Percentiles rank a stretch among this genome's conserved stretches.
phyloP scores from a whole-genome alignment of 768 basidiomycete species.

The Phylloporus sp. region DNA sequence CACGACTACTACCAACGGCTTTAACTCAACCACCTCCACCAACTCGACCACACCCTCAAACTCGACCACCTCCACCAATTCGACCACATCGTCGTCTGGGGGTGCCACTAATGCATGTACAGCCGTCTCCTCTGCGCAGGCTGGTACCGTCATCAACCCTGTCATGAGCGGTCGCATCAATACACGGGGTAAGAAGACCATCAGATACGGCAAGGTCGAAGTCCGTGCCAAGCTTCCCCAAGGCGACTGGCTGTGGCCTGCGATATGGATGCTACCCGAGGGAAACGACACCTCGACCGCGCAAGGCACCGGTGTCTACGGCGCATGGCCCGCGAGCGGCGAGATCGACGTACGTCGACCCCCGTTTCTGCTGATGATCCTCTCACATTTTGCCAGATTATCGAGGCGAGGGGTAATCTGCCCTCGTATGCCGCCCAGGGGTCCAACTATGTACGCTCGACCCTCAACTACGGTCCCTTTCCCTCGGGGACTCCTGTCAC shows the following conservation, averaged over 20 bases:
- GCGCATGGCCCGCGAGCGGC: constrained; percentile 49
- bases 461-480: constrained; percentile 67
- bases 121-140: constrained; percentile 36
- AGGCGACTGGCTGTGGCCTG: constrained; percentile 41
- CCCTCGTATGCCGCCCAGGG: constrained; percentile 42
- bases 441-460: constrained; percentile 47
- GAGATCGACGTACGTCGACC: constrained; percentile 51
- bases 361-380: neutral
- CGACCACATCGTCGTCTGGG: constrained; percentile 20
- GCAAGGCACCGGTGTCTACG: constrained; percentile 24
- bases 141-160: constrained; percentile 44
- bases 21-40: constrained; percentile 17
- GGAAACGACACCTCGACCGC: constrained; percentile 18
- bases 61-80: constrained; percentile 26
- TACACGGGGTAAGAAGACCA: constrained; percentile 44
- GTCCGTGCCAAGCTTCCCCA: constrained; percentile 58
- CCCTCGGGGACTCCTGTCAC: constrained; percentile 33
- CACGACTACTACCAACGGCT: constrained; percentile 1
- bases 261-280: constrained; percentile 32
- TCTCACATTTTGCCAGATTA: constrained; percentile 35
- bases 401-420: constrained; percentile 51
- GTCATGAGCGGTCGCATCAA: constrained; percentile 52
- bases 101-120: constrained; percentile 35
- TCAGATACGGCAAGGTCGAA: constrained; percentile 57
- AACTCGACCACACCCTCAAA: constrained; percentile 20